Evolutionary conservation across 192 early-diverging fungal genomes (phyloP).

Genomic region (Haplosporangium gracile): DNA sequence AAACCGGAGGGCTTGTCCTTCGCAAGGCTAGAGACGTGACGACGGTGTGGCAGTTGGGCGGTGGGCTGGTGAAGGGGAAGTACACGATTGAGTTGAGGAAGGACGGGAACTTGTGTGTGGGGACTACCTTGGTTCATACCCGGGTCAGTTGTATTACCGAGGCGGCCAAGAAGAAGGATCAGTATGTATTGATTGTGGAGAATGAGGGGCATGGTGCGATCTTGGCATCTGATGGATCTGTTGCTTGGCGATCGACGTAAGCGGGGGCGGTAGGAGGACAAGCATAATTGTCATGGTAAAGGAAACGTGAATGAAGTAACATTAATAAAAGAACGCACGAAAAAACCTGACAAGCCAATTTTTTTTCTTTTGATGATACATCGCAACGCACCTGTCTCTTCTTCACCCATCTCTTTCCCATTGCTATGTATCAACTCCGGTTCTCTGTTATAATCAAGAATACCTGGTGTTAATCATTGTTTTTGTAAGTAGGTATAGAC

Average conservation of each 20-base stretch:
- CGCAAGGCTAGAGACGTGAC: background rate
- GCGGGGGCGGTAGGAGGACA: background rate
- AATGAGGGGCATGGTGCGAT: background rate
- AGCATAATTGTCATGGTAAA: background rate
- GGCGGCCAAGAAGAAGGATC: background rate
- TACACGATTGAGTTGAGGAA: background rate
- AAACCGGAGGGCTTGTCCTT: background rate
- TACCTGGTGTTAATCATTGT: too few relatives aligned
- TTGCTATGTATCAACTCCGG: too few relatives aligned
- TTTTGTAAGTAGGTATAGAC: too few relatives aligned
- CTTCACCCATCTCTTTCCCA: too few relatives aligned
- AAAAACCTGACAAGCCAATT: too few relatives aligned
- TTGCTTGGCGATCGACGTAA: background rate
- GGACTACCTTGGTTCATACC: background rate
- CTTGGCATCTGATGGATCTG: background rate
- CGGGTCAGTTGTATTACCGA: background rate
- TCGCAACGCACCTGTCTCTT: too few relatives aligned
- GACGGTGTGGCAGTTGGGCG: background rate
- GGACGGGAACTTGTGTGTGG: background rate
- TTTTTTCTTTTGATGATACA: too few relatives aligned
- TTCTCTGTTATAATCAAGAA: too few relatives aligned
- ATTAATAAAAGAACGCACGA: too few relatives aligned
- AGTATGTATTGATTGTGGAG: background rate
- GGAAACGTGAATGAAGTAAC: too few relatives aligned
- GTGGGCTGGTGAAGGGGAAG: background rate